Evolutionary conservation across 331 rosid species (phyloP).

Genomic region (Quercus phellos): DNA sequence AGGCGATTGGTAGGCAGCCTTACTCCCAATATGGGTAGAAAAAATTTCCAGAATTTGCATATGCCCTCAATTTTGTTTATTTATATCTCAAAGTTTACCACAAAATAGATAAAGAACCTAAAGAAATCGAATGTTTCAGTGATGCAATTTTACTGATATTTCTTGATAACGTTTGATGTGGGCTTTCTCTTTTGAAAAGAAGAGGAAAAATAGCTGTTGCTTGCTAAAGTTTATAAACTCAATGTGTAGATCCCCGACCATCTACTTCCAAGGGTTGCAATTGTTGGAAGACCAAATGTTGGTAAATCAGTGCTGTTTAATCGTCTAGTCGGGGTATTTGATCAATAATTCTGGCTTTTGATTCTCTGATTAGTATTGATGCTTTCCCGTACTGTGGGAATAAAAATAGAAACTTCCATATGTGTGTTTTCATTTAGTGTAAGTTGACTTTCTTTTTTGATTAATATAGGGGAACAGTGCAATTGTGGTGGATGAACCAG

Average conservation of each 20-base stretch:
- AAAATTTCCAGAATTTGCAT: too few species aligned
- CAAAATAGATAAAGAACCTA: background rate
- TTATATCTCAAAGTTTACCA: background rate
- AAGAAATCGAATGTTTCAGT: background rate
- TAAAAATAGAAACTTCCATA: background rate
- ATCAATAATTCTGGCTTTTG: conserved; percentile 15
- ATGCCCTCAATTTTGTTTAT: background rate
- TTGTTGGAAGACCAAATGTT: conserved; percentile 87
- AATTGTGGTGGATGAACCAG: conserved; percentile 96
- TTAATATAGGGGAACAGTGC: conserved; percentile 74
- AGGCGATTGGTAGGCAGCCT: too few species aligned
- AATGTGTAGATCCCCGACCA: conserved; percentile 74
- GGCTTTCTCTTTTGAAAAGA: too few species aligned
- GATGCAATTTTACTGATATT: background rate
- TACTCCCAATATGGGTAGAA: background rate
- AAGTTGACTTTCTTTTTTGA: background rate
- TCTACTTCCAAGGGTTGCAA: conserved; percentile 33
- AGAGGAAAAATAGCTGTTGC: too few species aligned
- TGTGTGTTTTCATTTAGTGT: background rate
- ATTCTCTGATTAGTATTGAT: conserved; percentile 3
- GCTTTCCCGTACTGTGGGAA: conserved; percentile 9
- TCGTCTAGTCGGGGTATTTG: conserved; percentile 75
- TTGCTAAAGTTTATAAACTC: background rate
- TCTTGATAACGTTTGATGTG: background rate
- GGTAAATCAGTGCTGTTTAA: conserved; percentile 91